These are phyloP conservation scores for Linnemannia hyalina DNA, from an alignment of 192 early-diverging fungal genomes.

Conservation along the genomic window DNA sequence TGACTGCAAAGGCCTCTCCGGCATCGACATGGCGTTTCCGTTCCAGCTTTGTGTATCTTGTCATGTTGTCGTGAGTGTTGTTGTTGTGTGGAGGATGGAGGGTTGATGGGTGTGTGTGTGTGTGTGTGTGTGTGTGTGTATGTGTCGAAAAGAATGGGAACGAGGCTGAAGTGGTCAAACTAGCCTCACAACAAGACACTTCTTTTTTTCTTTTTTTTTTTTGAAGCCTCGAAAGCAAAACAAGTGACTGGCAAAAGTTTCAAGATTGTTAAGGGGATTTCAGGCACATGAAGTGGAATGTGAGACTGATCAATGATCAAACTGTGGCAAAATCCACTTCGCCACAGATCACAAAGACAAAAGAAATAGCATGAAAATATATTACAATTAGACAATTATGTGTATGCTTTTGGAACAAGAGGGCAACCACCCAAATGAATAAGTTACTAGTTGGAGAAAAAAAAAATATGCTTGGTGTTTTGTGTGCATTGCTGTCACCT, in stretches of 20 bases:
- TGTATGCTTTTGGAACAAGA: too few relatives aligned
- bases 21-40: slow-evolving; percentile 57
- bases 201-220: slow-evolving; percentile 20
- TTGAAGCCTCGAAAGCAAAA: background rate
- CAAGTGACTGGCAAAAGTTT: slow-evolving; percentile 8
- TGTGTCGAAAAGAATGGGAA: slow-evolving; percentile 14
- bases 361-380: too few relatives aligned
- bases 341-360: too few relatives aligned
- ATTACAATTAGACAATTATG: too few relatives aligned
- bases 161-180: background rate
- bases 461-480: too few relatives aligned
- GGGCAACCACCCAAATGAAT: too few relatives aligned
- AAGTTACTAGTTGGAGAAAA: too few relatives aligned
- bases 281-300: background rate
- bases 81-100: background rate
- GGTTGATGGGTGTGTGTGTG: background rate
- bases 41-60: slow-evolving; percentile 64
- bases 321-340: too few relatives aligned
- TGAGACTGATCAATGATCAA: background rate
- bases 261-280: slow-evolving; percentile 5
- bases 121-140: too few relatives aligned
- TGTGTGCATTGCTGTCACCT: too few relatives aligned
- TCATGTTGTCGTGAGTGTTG: slow-evolving; percentile 37
- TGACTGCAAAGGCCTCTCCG: slow-evolving; percentile 48
- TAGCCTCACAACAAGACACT: background rate